Base-by-base conservation (phyloP, 2,329 filamentous ascomycete species). In the Grosmannia clavigera region DNA sequence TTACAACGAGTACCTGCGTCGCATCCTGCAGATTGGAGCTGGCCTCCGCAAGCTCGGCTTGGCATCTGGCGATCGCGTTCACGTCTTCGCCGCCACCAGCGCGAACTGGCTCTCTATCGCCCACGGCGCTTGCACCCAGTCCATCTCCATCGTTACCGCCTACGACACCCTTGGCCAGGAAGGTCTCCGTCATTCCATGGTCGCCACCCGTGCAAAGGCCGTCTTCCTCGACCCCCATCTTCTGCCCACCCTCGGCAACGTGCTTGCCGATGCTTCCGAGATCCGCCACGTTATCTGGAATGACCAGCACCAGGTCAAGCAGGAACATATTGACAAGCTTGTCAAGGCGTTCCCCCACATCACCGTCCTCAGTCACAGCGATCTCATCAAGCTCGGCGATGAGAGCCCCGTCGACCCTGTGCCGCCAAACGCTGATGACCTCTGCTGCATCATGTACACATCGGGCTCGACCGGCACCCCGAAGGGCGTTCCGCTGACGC, bases 401-500 rank as follows among this genome's bases (percentile, higher is more conserved):
- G 81, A 86, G 62, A 86, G 87, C 72, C 81, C 79, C 16, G 79
- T 82, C 43, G 85, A 90, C 16, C 79, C 86, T 3, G 82, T 86
- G 3, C 85, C 87, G 31, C 88, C 89, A 7, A 73, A 76, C 55
- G 75, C 86, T 4, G 85, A 91, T 58, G 88, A 92, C 69, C 81
- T 92, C 22, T 90, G 86, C 75, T 92, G 89, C 70, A 81, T 81
- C 68, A 81, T 81, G 78, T 80, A 80, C 70, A 94, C 89, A 1
- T 92, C 88, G 43, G 89, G 89, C 56, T 90, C 88, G 6, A 92
- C 88, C 2, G 89, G 89, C 60, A 83, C 87, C 0, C 89, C 89
- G 60, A 94, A 94, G 79, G 89, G 89, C 70, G 89, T 89, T 29
- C 79, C 88, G 25, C 75, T 92, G 68, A 88, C 83, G 67, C 89